A percentile compares a stretch with the other conserved stretches of the same genome.
These are phyloP conservation scores for Colletotrichum truncatum DNA, from an alignment of 2,329 filamentous ascomycete species.

Conservation along the genomic window DNA sequence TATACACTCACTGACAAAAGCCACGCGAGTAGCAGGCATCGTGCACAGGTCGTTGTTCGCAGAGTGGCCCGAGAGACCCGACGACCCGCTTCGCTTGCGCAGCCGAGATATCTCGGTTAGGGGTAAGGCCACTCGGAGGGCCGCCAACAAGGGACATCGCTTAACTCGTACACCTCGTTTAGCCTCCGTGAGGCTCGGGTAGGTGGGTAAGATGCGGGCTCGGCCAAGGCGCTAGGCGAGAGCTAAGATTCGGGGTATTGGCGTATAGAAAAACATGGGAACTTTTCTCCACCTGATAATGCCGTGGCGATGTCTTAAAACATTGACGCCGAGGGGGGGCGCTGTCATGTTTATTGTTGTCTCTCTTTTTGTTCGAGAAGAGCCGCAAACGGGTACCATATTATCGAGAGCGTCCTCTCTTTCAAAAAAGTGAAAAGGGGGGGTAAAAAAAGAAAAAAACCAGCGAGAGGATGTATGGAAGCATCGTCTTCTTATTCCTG, in stretches of 20 bases:
- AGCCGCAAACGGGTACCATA: no score
- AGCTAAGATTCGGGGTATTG: conserved; percentile 14
- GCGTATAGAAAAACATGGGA: no score
- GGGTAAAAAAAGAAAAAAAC: no score
- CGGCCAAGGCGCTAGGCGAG: conserved; percentile 25
- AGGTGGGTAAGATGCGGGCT: neutral
- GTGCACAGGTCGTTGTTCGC: neutral
- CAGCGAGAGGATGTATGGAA: no score
- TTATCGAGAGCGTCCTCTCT: no score
- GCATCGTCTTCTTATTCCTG: no score
- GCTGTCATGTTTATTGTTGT: no score
- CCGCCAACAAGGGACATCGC: conserved; percentile 6
- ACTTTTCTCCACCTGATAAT: neutral
- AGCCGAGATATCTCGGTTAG: conserved; percentile 10
- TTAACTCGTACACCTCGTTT: conserved; percentile 26
- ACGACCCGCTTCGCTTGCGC: neutral
- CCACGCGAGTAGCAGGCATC: conserved; percentile 22
- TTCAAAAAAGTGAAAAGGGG: no score
- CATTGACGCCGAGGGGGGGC: no score
- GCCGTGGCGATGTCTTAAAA: neutral
- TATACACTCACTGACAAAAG: neutral
- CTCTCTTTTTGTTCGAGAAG: no score
- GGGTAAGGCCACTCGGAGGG: conserved; percentile 1
- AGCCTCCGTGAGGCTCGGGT: neutral
- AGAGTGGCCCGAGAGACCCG: conserved; percentile 13